Conservation (phyloP, 1,284 basidiomycete species). For the Ustilago esculenta region DNA sequence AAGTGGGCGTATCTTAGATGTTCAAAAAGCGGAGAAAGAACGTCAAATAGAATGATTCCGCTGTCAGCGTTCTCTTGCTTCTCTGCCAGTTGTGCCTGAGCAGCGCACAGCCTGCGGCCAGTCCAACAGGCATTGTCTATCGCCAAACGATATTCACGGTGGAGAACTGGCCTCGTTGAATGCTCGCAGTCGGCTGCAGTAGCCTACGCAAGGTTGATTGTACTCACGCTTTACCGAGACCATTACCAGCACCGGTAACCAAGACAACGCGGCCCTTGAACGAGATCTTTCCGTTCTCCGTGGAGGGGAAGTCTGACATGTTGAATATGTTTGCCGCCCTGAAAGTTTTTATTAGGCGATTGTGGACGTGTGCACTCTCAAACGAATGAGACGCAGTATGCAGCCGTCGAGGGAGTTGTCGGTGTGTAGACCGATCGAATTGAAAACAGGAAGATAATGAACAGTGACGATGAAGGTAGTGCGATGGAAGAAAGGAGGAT, state of each 20-base stretch:
- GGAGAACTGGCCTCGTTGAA: too few species aligned
- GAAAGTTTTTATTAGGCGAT: background rate
- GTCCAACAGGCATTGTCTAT: background rate
- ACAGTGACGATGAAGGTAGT: background rate
- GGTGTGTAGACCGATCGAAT: slow-evolving; percentile 1
- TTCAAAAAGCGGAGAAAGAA: background rate
- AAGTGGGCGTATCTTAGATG: slow-evolving; percentile 82
- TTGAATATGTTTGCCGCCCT: slow-evolving; percentile 16
- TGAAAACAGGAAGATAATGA: background rate
- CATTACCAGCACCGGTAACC: slow-evolving; percentile 94
- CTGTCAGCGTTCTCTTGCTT: slow-evolving; percentile 1
- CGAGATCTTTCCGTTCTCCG: slow-evolving; percentile 63
- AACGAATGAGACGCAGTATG: slow-evolving; percentile 3
- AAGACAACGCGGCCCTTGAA: slow-evolving; percentile 94
- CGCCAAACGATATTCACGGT: too few species aligned
- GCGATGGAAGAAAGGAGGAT: slow-evolving; percentile 10
- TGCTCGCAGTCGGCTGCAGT: too few species aligned
- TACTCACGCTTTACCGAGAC: slow-evolving; percentile 86
- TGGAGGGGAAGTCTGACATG: slow-evolving; percentile 63
- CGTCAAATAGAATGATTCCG: background rate
- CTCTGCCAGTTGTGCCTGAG: background rate
- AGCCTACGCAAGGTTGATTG: too few species aligned
- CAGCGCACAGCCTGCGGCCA: background rate
- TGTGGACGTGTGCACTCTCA: slow-evolving; percentile 10
- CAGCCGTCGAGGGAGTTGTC: slow-evolving; percentile 11